Conservation (phyloP, 164 flowering plant species). For the Liquidambar formosana region DNA sequence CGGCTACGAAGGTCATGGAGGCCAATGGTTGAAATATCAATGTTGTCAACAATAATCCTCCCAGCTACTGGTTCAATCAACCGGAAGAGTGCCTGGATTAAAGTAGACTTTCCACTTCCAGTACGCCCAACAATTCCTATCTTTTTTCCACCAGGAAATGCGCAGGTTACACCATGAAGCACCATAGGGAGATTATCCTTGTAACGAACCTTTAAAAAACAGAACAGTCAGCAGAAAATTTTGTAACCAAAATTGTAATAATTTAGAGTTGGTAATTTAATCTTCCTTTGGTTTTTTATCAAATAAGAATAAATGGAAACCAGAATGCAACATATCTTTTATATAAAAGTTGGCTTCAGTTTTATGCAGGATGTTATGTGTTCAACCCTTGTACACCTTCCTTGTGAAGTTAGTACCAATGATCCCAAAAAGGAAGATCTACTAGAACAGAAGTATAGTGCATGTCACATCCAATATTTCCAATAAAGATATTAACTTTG, state of each 20-base stretch:
- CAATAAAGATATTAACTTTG: too few relatives aligned
- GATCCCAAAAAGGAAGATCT: too few relatives aligned
- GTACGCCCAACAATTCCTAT: constrained; percentile 98
- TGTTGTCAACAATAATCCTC: constrained; percentile 76
- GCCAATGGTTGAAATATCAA: constrained; percentile 83
- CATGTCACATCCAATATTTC: too few relatives aligned
- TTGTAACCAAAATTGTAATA: neutral
- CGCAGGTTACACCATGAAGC: constrained; percentile 77
- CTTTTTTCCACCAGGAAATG: constrained; percentile 88
- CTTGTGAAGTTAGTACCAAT: too few relatives aligned
- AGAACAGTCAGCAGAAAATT: constrained; percentile 10
- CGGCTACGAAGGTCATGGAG: constrained; percentile 92
- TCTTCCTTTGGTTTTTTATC: neutral
- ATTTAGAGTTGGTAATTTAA: neutral
- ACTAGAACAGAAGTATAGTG: too few relatives aligned
- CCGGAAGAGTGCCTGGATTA: constrained; percentile 90
- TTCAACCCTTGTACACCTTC: too few relatives aligned
- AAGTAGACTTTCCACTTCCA: constrained; percentile 96
- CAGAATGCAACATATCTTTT: neutral
- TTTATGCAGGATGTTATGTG: too few relatives aligned
- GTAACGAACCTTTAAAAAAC: constrained; percentile 74
- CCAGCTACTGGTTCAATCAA: constrained; percentile 84
- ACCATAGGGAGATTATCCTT: constrained; percentile 92
- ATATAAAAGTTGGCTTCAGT: neutral
- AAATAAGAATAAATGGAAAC: neutral